Evolutionary conservation across 1,284 basidiomycete species (phyloP).

Genomic region (Thecaphora frezii): DNA sequence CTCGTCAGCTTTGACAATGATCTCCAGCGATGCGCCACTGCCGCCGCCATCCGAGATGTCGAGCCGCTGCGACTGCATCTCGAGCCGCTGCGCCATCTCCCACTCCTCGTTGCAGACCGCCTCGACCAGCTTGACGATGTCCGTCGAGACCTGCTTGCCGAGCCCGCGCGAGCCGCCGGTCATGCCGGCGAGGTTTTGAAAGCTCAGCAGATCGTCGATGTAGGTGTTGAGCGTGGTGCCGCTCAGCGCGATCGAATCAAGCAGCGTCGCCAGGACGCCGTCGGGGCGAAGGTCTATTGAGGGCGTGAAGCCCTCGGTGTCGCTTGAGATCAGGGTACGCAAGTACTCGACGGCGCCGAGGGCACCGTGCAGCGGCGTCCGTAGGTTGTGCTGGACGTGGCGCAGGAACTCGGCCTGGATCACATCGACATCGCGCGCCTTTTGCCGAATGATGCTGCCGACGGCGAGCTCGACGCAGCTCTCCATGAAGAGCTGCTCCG

Average conservation of each 20-base stretch:
- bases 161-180: slow-evolving; percentile 3
- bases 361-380: slow-evolving; percentile 48
- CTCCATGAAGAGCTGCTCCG: slow-evolving; percentile 35
- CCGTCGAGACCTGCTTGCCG: slow-evolving; percentile 11
- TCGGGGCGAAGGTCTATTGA: slow-evolving; percentile 32
- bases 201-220: slow-evolving; percentile 48
- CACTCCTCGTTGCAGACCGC: slow-evolving; percentile 41
- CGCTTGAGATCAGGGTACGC: slow-evolving; percentile 19
- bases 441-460: slow-evolving; percentile 33
- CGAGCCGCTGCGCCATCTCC: slow-evolving; percentile 31
- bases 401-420: slow-evolving; percentile 43
- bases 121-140: slow-evolving; percentile 32
- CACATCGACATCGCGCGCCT: slow-evolving; percentile 32
- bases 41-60: slow-evolving; percentile 12
- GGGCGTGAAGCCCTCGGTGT: slow-evolving; percentile 13
- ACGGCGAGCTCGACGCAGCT: slow-evolving; percentile 16
- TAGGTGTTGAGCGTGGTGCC: slow-evolving; percentile 39
- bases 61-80: slow-evolving; percentile 16
- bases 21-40: slow-evolving; percentile 6
- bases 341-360: slow-evolving; percentile 44
- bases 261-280: slow-evolving; percentile 31
- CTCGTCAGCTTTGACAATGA: slow-evolving; percentile 35
- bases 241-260: slow-evolving; percentile 39
- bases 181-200: slow-evolving; percentile 36
- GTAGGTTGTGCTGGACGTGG: slow-evolving; percentile 43